Evolutionary conservation across 2,329 filamentous ascomycete genomes (phyloP).

Genomic region (Ceratocystis variospora): DNA sequence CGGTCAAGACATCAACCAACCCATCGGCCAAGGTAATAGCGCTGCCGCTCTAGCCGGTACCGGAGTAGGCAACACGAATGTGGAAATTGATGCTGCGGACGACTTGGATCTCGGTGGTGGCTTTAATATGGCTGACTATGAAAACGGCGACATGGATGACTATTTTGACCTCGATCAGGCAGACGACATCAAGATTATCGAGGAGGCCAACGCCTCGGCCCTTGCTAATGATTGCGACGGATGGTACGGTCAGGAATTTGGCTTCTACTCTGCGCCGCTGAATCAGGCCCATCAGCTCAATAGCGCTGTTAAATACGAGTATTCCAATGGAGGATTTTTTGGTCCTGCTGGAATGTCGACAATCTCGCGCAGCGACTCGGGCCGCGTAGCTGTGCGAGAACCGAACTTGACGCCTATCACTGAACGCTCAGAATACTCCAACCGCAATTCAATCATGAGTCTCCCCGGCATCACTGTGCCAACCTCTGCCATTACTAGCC

Average conservation of each 20-base stretch:
- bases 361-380: slow-evolving; percentile 57
- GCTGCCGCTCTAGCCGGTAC: slow-evolving; percentile 8
- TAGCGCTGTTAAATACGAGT: slow-evolving; percentile 38
- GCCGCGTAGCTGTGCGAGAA: slow-evolving; percentile 61
- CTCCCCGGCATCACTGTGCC: slow-evolving; percentile 40
- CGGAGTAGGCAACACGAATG: background rate
- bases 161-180: slow-evolving; percentile 57
- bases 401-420: slow-evolving; percentile 94
- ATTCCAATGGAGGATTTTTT: slow-evolving; percentile 78
- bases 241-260: slow-evolving; percentile 93
- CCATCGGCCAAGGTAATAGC: no score
- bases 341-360: slow-evolving; percentile 47
- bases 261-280: slow-evolving; percentile 64
- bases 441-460: slow-evolving; percentile 79
- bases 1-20: slow-evolving; percentile 11
- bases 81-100: slow-evolving; percentile 16
- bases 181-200: slow-evolving; percentile 83
- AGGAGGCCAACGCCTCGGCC: slow-evolving; percentile 85
- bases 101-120: slow-evolving; percentile 35
- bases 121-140: slow-evolving; percentile 31
- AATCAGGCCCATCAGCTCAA: slow-evolving; percentile 32
- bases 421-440: slow-evolving; percentile 89
- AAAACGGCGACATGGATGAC: slow-evolving; percentile 36
- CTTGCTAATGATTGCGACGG: slow-evolving; percentile 85
- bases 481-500: slow-evolving; percentile 42